A percentile compares a stretch with the other conserved stretches of the same genome.
phyloP scores from a whole-genome alignment of 2,329 filamentous ascomycete species.

The Colletotrichum australisinense region DNA sequence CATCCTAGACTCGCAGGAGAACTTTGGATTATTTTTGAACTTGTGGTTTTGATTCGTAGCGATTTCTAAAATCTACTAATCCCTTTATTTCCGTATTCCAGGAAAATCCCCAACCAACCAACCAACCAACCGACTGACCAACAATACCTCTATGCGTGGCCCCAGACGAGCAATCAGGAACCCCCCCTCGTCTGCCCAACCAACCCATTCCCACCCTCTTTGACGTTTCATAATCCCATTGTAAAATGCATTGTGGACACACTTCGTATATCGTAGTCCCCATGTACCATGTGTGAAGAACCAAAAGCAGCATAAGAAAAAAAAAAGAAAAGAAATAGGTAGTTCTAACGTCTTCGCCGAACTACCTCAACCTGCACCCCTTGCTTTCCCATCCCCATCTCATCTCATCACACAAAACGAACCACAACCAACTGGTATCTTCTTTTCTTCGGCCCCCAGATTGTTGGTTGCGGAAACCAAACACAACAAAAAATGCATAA shows the following conservation, averaged over 20 bases:
- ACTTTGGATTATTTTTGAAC: neutral
- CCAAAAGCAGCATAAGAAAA: neutral
- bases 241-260: slow-evolving; percentile 4
- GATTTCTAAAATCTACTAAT: neutral
- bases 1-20: no score
- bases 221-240: neutral
- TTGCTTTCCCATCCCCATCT: no score
- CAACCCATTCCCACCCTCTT: neutral
- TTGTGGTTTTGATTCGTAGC: neutral
- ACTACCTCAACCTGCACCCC: neutral
- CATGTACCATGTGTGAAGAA: neutral
- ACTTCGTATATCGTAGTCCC: slow-evolving; percentile 1
- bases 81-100: neutral
- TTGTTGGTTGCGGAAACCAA: neutral
- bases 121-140: neutral
- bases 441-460: neutral
- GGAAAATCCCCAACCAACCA: neutral
- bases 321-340: no score
- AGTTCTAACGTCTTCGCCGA: neutral
- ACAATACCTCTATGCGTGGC: neutral
- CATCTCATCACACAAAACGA: no score
- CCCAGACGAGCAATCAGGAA: neutral
- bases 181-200: neutral
- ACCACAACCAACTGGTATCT: neutral
- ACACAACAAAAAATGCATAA: neutral